Conservation (phyloP, 2,329 filamentous ascomycete species). For the Rosellinia necatrix region DNA sequence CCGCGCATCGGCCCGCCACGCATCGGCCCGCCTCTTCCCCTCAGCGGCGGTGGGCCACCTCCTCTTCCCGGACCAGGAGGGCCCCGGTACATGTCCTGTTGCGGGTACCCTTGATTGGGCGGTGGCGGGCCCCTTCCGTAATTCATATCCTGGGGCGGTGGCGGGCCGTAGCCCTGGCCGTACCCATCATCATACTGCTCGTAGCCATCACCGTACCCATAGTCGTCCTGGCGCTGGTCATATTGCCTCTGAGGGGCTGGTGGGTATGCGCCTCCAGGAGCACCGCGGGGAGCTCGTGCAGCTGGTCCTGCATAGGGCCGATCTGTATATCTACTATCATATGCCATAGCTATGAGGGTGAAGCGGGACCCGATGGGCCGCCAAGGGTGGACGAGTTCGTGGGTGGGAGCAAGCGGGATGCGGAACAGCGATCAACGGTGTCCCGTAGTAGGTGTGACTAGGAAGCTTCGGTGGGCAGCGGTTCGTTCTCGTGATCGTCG, state of each 20-base stretch:
- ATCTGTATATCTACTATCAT: conserved; percentile 53
- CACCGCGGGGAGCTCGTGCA: conserved; percentile 43
- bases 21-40: conserved; percentile 52
- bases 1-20: conserved; percentile 43
- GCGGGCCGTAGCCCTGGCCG: conserved; percentile 46
- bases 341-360: conserved; percentile 54
- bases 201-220: conserved; percentile 49
- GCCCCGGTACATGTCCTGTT: conserved; percentile 52
- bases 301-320: conserved; percentile 55
- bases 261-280: conserved; percentile 34
- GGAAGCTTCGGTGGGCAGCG: background rate
- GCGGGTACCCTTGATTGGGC: conserved; percentile 45
- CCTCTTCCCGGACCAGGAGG: conserved; percentile 47
- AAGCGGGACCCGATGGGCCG: background rate
- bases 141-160: conserved; percentile 49
- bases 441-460: background rate
- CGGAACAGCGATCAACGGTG: conserved; percentile 16
- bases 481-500: conserved; percentile 14
- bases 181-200: conserved; percentile 50
- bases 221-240: conserved; percentile 52
- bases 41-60: conserved; percentile 47
- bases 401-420: background rate
- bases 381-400: background rate
- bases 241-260: conserved; percentile 43
- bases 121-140: conserved; percentile 51